These are phyloP conservation scores for Cercospora beticola DNA, from an alignment of 2,329 filamentous ascomycete genomes.

Conservation along the genomic window DNA sequence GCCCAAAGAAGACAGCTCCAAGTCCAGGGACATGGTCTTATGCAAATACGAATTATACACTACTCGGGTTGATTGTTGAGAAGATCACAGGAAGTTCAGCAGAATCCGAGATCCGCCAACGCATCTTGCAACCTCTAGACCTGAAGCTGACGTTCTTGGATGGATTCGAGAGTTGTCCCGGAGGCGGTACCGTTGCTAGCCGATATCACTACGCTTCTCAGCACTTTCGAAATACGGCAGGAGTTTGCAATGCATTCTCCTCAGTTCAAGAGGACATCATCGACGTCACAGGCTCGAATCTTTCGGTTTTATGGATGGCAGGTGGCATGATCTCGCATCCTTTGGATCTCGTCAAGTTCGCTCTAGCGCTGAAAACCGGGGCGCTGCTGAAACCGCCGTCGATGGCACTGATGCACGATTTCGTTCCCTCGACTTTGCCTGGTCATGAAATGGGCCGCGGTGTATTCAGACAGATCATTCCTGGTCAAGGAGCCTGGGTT, in stretches of 20 bases:
- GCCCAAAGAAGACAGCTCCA: not conserved
- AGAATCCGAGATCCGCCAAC: not conserved
- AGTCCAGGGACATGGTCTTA: slow-evolving; percentile 11
- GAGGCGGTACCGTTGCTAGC: not conserved
- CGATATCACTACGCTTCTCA: not conserved
- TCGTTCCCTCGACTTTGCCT: not conserved
- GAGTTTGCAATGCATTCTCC: not conserved
- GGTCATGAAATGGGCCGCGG: not conserved
- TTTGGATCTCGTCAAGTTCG: slow-evolving; percentile 8
- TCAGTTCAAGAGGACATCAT: not conserved
- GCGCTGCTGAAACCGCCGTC: not conserved
- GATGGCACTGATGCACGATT: not conserved
- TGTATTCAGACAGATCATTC: not conserved
- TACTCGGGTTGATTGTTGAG: slow-evolving; percentile 11
- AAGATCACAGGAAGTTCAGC: not conserved
- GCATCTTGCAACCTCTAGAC: not conserved
- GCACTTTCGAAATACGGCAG: not conserved
- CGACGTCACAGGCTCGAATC: slow-evolving; percentile 12
- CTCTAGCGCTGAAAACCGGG: not conserved
- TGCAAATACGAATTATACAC: slow-evolving; percentile 17
- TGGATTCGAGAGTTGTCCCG: not conserved
- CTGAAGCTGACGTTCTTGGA: not conserved
- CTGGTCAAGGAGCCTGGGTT: not conserved
- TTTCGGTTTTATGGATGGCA: slow-evolving; percentile 16
- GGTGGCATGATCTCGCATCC: slow-evolving; percentile 15